Percentiles rank a stretch among this genome's conserved stretches.
phyloP scores from a whole-genome alignment of 2,329 filamentous ascomycete species.

The Eurotiales sp. region DNA sequence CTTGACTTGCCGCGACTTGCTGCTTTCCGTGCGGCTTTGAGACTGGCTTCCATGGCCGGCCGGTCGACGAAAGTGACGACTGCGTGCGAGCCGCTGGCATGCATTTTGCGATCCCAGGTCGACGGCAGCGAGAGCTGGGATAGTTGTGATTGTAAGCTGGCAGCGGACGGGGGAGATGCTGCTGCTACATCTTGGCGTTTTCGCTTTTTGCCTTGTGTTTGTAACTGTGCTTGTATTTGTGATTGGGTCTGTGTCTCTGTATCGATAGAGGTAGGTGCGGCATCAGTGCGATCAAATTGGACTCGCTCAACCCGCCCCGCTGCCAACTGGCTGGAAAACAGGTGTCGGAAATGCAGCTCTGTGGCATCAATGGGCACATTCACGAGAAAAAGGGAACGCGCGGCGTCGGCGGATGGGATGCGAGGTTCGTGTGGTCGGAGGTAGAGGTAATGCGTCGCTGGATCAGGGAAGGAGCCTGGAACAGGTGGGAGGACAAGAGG shows the following conservation, averaged over 20 bases:
- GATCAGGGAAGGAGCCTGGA: conserved; percentile 57
- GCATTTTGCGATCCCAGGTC: conserved; percentile 69
- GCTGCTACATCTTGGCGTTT: conserved; percentile 54
- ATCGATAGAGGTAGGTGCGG: not conserved
- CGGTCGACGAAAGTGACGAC: conserved; percentile 81
- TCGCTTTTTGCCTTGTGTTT: conserved; percentile 46
- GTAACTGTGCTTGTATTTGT: conserved; percentile 1
- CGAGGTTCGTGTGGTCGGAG: conserved; percentile 78
- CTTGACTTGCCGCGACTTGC: not conserved
- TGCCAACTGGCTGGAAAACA: conserved; percentile 72
- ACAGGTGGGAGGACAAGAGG: conserved; percentile 63
- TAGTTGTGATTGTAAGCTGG: conserved; percentile 53
- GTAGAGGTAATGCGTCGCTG: conserved; percentile 78
- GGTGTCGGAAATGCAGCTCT: conserved; percentile 66
- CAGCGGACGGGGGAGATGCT: too few species aligned
- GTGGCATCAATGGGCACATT: conserved; percentile 86
- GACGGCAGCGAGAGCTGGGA: conserved; percentile 62
- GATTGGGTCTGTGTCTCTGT: not conserved
- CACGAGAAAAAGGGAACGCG: conserved; percentile 81
- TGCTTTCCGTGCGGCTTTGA: conserved; percentile 67
- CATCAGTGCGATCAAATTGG: conserved; percentile 58
- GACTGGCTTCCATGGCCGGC: conserved; percentile 68
- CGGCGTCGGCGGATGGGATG: conserved; percentile 67
- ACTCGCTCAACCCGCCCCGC: conserved; percentile 75
- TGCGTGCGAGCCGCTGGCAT: conserved; percentile 71